These are phyloP conservation scores for Stephania japonica DNA, from an alignment of 164 flowering plant species.

Conservation along the genomic window DNA sequence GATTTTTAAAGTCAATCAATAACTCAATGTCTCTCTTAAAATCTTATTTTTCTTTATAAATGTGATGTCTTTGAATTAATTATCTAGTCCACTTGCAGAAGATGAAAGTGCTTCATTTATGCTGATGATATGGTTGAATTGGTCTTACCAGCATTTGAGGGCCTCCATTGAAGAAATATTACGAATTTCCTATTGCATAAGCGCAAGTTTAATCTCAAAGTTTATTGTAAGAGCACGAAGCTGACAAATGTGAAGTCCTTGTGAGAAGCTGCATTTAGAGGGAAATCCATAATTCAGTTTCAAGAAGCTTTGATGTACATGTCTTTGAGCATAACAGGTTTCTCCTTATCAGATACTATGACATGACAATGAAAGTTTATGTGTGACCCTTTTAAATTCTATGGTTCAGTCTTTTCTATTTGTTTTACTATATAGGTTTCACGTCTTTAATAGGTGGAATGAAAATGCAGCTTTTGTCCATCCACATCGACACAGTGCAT, in stretches of 20 bases:
- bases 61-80: background rate
- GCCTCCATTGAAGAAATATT: background rate
- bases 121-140: background rate
- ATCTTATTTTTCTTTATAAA: no score
- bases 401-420: background rate
- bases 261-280: background rate
- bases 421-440: background rate
- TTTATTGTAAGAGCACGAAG: background rate
- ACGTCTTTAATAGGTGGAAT: background rate
- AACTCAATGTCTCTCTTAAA: background rate
- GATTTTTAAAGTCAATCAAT: background rate
- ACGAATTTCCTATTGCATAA: background rate
- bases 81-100: background rate
- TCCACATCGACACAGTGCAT: background rate
- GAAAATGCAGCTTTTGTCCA: background rate
- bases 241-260: background rate
- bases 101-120: background rate
- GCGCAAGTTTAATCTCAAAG: background rate
- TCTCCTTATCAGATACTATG: background rate
- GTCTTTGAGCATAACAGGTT: background rate
- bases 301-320: background rate
- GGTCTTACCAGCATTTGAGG: background rate
- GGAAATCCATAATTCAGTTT: background rate
- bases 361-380: background rate
- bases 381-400: background rate